phyloP scores from a whole-genome alignment of 768 basidiomycete genomes.

The Psilocybe tampanensis region DNA sequence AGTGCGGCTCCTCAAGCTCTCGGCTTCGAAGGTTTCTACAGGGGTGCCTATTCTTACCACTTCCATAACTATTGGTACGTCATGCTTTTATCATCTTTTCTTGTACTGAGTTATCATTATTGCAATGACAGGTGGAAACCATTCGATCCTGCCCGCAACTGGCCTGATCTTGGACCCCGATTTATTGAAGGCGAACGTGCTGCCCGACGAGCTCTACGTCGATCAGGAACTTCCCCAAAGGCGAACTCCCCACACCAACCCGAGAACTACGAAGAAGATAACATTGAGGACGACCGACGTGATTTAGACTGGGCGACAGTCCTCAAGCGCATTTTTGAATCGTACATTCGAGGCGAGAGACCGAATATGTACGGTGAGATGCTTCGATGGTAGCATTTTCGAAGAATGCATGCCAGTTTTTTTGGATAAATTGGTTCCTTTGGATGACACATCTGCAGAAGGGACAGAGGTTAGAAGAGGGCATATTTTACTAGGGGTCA shows the following conservation, averaged over 20 bases:
- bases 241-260: constrained; percentile 23
- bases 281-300: constrained; percentile 65
- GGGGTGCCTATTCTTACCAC: constrained; percentile 94
- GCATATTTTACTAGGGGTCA: background rate
- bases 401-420: background rate
- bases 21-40: constrained; percentile 96
- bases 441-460: background rate
- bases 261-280: constrained; percentile 43
- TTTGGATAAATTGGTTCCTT: background rate
- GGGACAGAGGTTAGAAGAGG: background rate
- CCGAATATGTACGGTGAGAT: constrained; percentile 97
- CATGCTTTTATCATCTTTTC: background rate
- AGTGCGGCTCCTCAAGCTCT: constrained; percentile 85
- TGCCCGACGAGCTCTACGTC: constrained; percentile 46
- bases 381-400: constrained; percentile 49
- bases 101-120: background rate
- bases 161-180: constrained; percentile 86
- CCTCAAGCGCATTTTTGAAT: constrained; percentile 93
- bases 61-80: constrained; percentile 92
- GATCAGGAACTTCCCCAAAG: constrained; percentile 11
- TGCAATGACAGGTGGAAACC: constrained; percentile 81
- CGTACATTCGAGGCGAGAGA: constrained; percentile 85
- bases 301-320: constrained; percentile 94
- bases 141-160: constrained; percentile 92
- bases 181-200: constrained; percentile 77